Conservation (phyloP, 2,329 filamentous ascomycete genomes). For the Ophiostoma triangulosporum region DNA sequence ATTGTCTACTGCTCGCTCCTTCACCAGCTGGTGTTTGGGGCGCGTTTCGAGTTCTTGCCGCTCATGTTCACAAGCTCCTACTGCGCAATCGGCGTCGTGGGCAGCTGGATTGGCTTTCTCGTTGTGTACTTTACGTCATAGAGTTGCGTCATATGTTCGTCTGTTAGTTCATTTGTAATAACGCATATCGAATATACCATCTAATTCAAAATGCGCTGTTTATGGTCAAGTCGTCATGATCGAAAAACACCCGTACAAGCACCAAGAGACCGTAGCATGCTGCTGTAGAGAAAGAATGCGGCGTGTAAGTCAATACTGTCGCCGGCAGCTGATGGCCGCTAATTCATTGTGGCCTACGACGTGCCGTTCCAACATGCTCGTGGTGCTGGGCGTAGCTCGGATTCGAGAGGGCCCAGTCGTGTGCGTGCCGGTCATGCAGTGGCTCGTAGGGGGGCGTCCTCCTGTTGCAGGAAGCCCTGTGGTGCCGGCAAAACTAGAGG, state of each 20-base stretch:
- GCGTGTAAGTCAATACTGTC: not conserved
- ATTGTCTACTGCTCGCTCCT: constrained; percentile 78
- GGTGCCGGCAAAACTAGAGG: constrained; percentile 15
- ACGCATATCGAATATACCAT: not conserved
- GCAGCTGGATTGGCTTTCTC: constrained; percentile 89
- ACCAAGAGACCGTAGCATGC: no score
- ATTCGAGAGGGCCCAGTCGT: not conserved
- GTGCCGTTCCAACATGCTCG: not conserved
- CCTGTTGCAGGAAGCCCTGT: constrained; percentile 7
- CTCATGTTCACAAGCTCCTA: constrained; percentile 97
- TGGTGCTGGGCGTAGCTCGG: not conserved
- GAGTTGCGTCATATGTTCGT: no score
- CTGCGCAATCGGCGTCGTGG: constrained; percentile 83
- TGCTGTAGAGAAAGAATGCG: no score
- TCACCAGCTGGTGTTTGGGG: constrained; percentile 73
- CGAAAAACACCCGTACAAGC: no score
- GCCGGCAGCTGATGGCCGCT: no score
- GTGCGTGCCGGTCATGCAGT: constrained; percentile 1
- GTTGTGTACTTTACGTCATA: constrained; percentile 70
- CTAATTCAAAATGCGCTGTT: not conserved
- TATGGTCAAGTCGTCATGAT: no score
- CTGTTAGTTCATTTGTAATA: not conserved
- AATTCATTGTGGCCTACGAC: not conserved
- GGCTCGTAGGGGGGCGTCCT: constrained; percentile 8
- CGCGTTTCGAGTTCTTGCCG: constrained; percentile 75